These are phyloP conservation scores for Zygnema circumcarinatum DNA, from an alignment of 139 green algal species.

Conservation along the genomic window DNA sequence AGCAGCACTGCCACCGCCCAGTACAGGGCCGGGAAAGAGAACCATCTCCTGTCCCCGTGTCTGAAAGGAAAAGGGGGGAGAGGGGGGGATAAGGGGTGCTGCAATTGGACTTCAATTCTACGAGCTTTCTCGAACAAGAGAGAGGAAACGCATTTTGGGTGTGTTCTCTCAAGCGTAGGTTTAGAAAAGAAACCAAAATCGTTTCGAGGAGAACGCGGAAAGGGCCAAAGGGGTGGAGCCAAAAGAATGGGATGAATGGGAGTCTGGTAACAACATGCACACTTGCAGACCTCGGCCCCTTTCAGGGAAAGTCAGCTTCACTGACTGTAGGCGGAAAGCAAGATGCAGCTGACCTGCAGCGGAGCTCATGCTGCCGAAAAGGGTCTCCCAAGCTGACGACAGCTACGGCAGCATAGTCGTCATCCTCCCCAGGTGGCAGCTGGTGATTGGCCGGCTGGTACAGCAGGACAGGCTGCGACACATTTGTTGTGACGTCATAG, in stretches of 20 bases:
- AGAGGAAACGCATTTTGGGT: not conserved
- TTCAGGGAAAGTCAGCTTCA: no score
- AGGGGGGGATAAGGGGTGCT: not conserved
- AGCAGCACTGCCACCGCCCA: constrained; percentile 14
- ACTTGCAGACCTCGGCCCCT: no score
- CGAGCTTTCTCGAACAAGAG: not conserved
- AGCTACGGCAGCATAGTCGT: not conserved
- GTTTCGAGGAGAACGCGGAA: no score
- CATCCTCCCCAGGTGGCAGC: not conserved
- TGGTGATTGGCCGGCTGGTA: not conserved
- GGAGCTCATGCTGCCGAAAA: constrained; percentile 14
- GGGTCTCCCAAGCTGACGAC: not conserved
- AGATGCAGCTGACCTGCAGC: constrained; percentile 24
- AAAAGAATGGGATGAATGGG: no score
- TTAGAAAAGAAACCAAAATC: no score
- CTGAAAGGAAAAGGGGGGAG: not conserved
- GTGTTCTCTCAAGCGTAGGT: not conserved
- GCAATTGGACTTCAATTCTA: not conserved
- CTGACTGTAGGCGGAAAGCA: not conserved
- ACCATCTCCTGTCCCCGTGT: not conserved
- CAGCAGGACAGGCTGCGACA: constrained; percentile 8
- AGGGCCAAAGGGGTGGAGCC: no score
- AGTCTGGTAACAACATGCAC: no score
- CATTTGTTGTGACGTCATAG: constrained; percentile 29
- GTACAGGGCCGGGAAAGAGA: not conserved